phyloP scores from a whole-genome alignment of 441 rosid species.

The Pelargonium citronellum region DNA sequence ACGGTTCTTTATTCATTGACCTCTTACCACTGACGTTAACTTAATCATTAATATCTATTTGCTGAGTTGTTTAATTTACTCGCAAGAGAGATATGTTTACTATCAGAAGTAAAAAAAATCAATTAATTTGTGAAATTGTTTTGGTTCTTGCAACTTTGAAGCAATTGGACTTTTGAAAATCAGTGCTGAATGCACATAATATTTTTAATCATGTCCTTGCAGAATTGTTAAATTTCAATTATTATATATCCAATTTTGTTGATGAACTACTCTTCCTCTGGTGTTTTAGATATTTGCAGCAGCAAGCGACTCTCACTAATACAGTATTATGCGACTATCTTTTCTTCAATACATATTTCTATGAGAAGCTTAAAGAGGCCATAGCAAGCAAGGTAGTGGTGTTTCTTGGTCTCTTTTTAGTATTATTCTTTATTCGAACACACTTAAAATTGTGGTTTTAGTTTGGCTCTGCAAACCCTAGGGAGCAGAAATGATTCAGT shows the following conservation, averaged over 20 bases:
- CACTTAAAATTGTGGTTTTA: neutral
- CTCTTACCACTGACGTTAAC: no score
- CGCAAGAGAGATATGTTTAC: no score
- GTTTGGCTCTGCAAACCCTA: neutral
- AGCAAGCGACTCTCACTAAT: conserved; percentile 44
- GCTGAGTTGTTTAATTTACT: no score
- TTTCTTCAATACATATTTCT: conserved; percentile 84
- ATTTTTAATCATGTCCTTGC: neutral
- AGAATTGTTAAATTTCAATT: neutral
- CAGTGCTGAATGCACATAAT: neutral
- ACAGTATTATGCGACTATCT: conserved; percentile 52
- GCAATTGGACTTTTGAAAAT: neutral
- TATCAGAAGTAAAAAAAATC: neutral
- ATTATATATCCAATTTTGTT: neutral
- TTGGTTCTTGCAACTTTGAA: neutral
- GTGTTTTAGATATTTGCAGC: conserved; percentile 55
- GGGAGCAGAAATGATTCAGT: neutral
- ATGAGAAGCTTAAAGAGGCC: conserved; percentile 76
- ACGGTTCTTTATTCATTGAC: no score
- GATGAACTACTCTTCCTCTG: neutral
- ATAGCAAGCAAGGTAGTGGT: conserved; percentile 55
- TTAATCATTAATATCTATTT: no score
- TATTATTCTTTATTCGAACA: neutral
- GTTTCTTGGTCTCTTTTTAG: conserved; percentile 15
- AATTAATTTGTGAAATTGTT: neutral